phyloP scores from a whole-genome alignment of 2,329 filamentous ascomycete species.

The Hypoxylon sp. region DNA sequence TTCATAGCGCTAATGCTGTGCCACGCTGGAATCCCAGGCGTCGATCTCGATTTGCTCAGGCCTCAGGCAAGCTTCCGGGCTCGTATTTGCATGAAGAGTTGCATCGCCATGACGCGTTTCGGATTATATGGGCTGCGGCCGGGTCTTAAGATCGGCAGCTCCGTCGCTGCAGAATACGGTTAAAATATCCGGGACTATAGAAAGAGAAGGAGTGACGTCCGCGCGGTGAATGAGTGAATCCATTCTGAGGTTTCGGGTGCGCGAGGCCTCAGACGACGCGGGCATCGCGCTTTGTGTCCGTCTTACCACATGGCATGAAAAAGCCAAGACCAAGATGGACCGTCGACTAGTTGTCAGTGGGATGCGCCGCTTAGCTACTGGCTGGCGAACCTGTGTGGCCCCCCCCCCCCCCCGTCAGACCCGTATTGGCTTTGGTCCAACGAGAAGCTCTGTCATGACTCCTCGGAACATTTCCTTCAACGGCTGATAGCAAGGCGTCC shows the following conservation, averaged over 20 bases:
- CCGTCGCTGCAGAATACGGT: conserved; percentile 22
- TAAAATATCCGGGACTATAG: conserved; percentile 23
- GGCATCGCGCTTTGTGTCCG: conserved; percentile 19
- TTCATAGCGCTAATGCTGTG: conserved; percentile 42
- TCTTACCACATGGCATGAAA: conserved; percentile 33
- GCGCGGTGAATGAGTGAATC: conserved; percentile 14
- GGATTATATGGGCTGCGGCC: conserved; percentile 35
- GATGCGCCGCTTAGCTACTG: conserved; percentile 29
- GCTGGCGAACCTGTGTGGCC: conserved; percentile 20
- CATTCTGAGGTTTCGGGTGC: conserved; percentile 7
- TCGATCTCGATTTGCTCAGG: conserved; percentile 46
- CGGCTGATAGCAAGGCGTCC: conserved; percentile 41
- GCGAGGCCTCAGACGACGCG: conserved; percentile 17
- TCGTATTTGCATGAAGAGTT: conserved; percentile 45
- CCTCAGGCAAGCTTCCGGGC: conserved; percentile 36
- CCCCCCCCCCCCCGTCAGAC: conserved; percentile 22
- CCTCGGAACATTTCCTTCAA: conserved; percentile 40
- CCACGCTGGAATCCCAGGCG: conserved; percentile 39
- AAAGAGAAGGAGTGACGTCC: conserved; percentile 7
- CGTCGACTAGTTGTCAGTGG: conserved; percentile 26
- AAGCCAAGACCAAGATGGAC: conserved; percentile 33
- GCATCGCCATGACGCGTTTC: conserved; percentile 41
- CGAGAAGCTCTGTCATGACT: conserved; percentile 33
- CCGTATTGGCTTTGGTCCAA: conserved; percentile 40
- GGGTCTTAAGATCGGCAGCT: conserved; percentile 39